A percentile compares a stretch with the other conserved stretches of the same genome.
phyloP scores from a whole-genome alignment of 2,329 filamentous ascomycete species.

The Fusarium burgessii region DNA sequence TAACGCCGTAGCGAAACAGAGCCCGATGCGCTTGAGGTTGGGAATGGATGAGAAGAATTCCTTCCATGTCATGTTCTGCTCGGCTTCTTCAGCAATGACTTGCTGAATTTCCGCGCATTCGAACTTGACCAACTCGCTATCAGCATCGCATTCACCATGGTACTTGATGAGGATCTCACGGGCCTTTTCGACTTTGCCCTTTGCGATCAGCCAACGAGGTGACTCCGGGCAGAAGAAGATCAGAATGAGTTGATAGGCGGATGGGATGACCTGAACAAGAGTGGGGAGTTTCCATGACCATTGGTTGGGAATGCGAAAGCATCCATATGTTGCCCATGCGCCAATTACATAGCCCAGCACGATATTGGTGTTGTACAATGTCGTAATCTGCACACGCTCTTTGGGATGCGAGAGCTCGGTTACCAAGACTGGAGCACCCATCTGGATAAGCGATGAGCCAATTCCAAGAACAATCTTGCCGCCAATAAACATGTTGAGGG shows the following conservation, averaged over 20 bases:
- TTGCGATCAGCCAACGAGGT: constrained; percentile 68
- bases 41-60: constrained; percentile 55
- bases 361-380: constrained; percentile 40
- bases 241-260: constrained; percentile 56
- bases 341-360: constrained; percentile 40
- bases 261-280: constrained; percentile 62
- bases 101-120: constrained; percentile 64
- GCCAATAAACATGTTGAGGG: constrained; percentile 54
- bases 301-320: constrained; percentile 33
- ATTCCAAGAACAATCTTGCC: constrained; percentile 55
- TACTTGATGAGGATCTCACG: constrained; percentile 63
- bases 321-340: constrained; percentile 44
- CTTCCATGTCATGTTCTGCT: constrained; percentile 57
- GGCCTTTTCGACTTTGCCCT: constrained; percentile 63
- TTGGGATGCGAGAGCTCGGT: constrained; percentile 58
- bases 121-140: constrained; percentile 59
- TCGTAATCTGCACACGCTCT: constrained; percentile 45
- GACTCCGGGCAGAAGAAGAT: constrained; percentile 68
- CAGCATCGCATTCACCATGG: constrained; percentile 60
- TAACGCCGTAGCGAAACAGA: constrained; percentile 55
- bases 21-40: constrained; percentile 55
- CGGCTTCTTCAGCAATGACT: constrained; percentile 58
- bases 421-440: constrained; percentile 57
- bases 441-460: constrained; percentile 54
- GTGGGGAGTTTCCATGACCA: constrained; percentile 54